A percentile compares a stretch with the other conserved stretches of the same genome.
These are phyloP conservation scores for Mycena alexandri DNA, from an alignment of 768 basidiomycete species.

Conservation along the genomic window DNA sequence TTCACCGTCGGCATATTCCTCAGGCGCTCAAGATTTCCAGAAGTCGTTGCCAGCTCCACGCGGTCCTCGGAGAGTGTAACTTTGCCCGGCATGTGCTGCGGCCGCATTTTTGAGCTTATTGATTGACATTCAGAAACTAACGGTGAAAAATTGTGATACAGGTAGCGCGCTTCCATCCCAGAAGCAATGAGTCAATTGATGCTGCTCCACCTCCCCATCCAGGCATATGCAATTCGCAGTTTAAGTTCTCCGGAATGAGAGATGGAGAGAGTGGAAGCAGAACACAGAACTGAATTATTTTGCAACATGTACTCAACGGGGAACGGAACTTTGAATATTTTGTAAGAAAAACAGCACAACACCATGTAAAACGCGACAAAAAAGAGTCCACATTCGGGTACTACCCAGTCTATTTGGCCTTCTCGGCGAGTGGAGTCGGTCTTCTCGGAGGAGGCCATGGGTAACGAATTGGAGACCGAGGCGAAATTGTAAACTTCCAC, in stretches of 20 bases:
- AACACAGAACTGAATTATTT: not conserved
- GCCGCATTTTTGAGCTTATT: not conserved
- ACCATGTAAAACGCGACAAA: no score
- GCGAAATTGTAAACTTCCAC: no score
- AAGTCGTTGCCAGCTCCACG: not conserved
- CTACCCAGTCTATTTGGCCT: no score
- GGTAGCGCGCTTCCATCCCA: not conserved
- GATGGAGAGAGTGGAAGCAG: not conserved
- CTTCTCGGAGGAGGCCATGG: no score
- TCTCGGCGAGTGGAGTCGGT: no score
- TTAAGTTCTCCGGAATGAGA: slow-evolving; percentile 14
- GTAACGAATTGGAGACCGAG: no score
- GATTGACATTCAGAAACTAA: not conserved
- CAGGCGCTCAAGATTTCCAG: not conserved
- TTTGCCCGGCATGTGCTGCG: not conserved
- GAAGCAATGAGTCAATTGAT: not conserved
- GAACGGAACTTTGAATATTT: no score
- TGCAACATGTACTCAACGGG: no score
- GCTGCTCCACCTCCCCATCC: not conserved
- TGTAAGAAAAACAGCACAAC: no score
- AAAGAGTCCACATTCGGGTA: no score
- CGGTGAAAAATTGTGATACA: not conserved
- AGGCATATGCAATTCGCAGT: slow-evolving; percentile 10
- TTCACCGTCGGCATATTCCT: not conserved
- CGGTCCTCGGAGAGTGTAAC: not conserved